Base-by-base conservation (phyloP, 169 alveolate genomes). In the Plasmodium gallinaceum region DNA sequence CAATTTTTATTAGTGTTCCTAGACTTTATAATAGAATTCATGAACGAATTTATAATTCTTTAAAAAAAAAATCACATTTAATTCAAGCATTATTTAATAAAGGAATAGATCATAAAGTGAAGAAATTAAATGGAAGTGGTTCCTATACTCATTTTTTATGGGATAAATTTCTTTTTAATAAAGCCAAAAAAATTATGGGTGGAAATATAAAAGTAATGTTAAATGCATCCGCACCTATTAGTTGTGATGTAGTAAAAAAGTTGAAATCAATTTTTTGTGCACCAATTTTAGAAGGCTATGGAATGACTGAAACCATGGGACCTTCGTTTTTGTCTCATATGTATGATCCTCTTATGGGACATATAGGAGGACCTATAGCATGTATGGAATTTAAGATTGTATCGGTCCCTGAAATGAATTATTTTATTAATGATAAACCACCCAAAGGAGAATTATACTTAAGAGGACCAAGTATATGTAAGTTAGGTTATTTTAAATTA, bases 1-100 rank as follows among this genome's bases (percentile, higher is more conserved):
- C 99, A 0, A 83, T 98, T 74, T 97, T 98, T 93, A 74, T 95
- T 51, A 93, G 98, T 22, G 99, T 98, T 18, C 99, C 99, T 0
- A 96, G 99, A 46, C 93, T 98, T 18, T 95, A 93, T 85, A 96
- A 95, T 85, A 96, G 99, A 80, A 93, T 98, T 39, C 97, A 97
- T 72, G 99, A 96, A 72, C 94, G 95, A 65, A 95, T 97, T 7
- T 91, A 92, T 90, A 88, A 92, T 54, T 95, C 95, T 43, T 92
- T 95, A 24, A 94, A 92, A 58, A 70, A 88, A 52, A 95, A 95
- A 78, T 83, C 96, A 5, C 52, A 70, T 24, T 3, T 90, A 16
- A 85, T 94, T 12, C 94, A 94, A 42, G 60, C 92, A 9, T 95
- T 96, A 54, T 96, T 96, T 90, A 85, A 83, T 71, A 90, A 91